phyloP scores from a whole-genome alignment of 2,329 filamentous ascomycete species.

The Fusarium aywerte region DNA sequence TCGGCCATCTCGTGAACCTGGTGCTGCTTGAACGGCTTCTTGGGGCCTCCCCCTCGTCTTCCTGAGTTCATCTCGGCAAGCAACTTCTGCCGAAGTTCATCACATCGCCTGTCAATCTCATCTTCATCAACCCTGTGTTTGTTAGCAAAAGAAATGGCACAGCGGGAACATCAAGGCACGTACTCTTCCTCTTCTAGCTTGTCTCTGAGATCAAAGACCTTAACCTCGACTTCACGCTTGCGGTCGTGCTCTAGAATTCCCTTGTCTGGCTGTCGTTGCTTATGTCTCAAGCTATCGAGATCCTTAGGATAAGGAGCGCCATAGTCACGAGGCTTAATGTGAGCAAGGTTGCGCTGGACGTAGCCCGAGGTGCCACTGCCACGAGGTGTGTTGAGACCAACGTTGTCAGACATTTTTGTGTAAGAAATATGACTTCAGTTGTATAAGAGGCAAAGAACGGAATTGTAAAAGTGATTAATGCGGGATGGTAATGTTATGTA shows the following conservation, averaged over 20 bases:
- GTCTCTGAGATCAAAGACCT: slow-evolving; percentile 90
- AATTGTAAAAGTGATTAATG: background rate
- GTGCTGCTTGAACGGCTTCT: slow-evolving; percentile 79
- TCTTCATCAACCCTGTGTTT: slow-evolving; percentile 79
- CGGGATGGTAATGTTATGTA: slow-evolving; percentile 3
- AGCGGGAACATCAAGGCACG: slow-evolving; percentile 39
- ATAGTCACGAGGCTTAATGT: slow-evolving; percentile 85
- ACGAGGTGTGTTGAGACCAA: slow-evolving; percentile 92
- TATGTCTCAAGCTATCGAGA: slow-evolving; percentile 75
- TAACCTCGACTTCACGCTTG: slow-evolving; percentile 89
- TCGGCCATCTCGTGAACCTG: slow-evolving; percentile 96
- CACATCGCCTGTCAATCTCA: slow-evolving; percentile 78
- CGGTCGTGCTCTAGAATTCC: slow-evolving; percentile 95
- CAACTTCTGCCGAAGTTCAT: slow-evolving; percentile 56
- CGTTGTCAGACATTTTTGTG: slow-evolving; percentile 88
- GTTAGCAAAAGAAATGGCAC: background rate
- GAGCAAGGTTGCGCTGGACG: slow-evolving; percentile 93
- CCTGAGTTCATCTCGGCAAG: slow-evolving; percentile 53
- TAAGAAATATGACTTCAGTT: background rate
- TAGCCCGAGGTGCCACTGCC: slow-evolving; percentile 97
- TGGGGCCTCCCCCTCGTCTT: slow-evolving; percentile 49
- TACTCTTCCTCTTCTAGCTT: slow-evolving; percentile 90
- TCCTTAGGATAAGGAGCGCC: slow-evolving; percentile 80
- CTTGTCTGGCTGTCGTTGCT: slow-evolving; percentile 85
- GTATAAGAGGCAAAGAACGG: background rate